Base-by-base conservation (phyloP, 2,329 filamentous ascomycete species). In the Penicillium olsonii region DNA sequence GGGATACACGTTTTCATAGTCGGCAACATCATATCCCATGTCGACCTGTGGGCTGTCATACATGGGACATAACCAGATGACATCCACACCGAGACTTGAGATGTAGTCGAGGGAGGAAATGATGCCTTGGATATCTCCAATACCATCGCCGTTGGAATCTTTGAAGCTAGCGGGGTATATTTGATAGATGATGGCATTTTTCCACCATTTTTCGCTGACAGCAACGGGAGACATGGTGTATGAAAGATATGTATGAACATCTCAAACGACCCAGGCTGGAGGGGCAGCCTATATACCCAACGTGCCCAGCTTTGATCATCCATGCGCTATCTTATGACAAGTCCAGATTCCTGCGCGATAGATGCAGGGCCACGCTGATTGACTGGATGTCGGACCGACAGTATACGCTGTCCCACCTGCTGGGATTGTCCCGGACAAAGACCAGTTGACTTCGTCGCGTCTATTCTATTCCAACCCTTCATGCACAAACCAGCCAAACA, bases 41-140 rank as follows among this genome's bases (percentile, higher is more conserved):
- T 88, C 85, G 4, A 82, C 72, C 60, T 86, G 81, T 0, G 85
- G 85, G 4, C 77, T 81, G 53, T 84, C 79, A 59, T 82, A 85
- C 65, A 87, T 82, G 11, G 86, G 87, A 37, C 80, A 87, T 0
- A 85, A 68, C 86, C 86, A 89, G 41, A 90, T 73, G 6, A 84
- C 77, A 59, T 88, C 80, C 9, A 85, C 73, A 0, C 85, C 85
- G 0, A 88, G 69, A 2, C 72, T 68, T 61, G 82, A 73, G 33
- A 87, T 74, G 62, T 87, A 86, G 58, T 83, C 76, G 1, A 88
- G 72, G 54, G 84, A 82, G 35, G 78, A 78, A 10, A 80, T 79
- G 48, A 87, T 82, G n/a, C 85, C 85, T 6, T 75, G 77, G 15
- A 88, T 69, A 55, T 86, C 81, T 10, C 84, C 84, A 56, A 82